Conservation (phyloP, 2,329 filamentous ascomycete species). For the Fusarium sp. region DNA sequence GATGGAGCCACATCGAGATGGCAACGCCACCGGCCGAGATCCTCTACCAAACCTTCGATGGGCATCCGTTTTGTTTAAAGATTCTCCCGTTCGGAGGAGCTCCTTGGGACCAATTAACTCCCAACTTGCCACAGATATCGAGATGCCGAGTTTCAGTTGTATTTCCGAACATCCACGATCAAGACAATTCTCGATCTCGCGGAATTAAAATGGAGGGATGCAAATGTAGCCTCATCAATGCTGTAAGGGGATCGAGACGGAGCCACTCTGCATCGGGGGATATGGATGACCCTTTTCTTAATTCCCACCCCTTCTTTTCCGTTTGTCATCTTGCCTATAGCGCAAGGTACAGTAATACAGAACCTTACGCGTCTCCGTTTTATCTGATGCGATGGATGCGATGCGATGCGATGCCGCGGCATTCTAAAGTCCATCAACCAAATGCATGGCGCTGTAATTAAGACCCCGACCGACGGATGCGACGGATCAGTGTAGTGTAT, state of each 20-base stretch:
- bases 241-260: constrained; percentile 21
- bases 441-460: constrained; percentile 14
- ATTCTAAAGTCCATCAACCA: constrained; percentile 7
- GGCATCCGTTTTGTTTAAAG: constrained; percentile 13
- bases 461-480: constrained; percentile 17
- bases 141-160: constrained; percentile 12
- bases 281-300: neutral
- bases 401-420: constrained; percentile 22
- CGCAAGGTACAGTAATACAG: neutral
- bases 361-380: neutral
- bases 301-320: neutral
- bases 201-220: constrained; percentile 7
- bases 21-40: constrained; percentile 40
- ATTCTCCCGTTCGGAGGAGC: constrained; percentile 4
- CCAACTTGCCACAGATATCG: constrained; percentile 16
- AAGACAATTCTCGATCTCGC: constrained; percentile 4
- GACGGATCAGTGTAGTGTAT: constrained; percentile 16
- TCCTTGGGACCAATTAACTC: constrained; percentile 5
- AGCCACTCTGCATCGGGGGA: constrained; percentile 1
- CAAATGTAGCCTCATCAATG: constrained; percentile 18
- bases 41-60: constrained; percentile 41
- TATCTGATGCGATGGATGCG: neutral
- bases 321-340: neutral
- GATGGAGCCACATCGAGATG: constrained; percentile 41
- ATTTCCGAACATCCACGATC: neutral